Percentiles rank a stretch among this genome's conserved stretches.
Evolutionary conservation across 2,329 filamentous ascomycete species (phyloP).

Genomic region (Coniella lustricola): DNA sequence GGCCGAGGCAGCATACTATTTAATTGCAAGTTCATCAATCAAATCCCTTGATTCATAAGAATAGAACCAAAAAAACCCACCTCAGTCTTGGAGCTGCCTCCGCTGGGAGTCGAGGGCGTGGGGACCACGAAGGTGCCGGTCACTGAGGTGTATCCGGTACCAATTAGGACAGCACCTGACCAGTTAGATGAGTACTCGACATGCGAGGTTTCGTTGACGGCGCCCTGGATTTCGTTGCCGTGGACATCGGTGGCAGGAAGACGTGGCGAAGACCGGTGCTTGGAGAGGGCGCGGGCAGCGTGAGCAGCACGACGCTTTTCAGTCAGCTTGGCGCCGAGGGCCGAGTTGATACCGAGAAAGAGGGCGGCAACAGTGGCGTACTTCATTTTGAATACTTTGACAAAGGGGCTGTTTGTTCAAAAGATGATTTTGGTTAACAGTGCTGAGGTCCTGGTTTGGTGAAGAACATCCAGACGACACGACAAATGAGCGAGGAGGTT

Average conservation of each 20-base stretch:
- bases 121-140: constrained; percentile 48
- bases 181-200: constrained; percentile 36
- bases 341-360: constrained; percentile 8
- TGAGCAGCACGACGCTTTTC: constrained; percentile 12
- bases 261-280: constrained; percentile 1
- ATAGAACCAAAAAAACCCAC: neutral
- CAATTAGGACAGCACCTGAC: constrained; percentile 49
- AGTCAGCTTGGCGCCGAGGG: constrained; percentile 10
- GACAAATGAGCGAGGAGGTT: too few species aligned
- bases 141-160: constrained; percentile 43
- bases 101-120: constrained; percentile 31
- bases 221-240: neutral
- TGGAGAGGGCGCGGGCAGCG: constrained; percentile 4
- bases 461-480: too few species aligned
- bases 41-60: neutral
- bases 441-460: too few species aligned
- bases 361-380: constrained; percentile 1
- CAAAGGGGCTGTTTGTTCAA: neutral
- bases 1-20: constrained; percentile 39
- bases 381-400: constrained; percentile 10
- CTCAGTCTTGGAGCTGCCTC: constrained; percentile 24
- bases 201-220: constrained; percentile 10
- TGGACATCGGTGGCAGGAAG: constrained; percentile 10
- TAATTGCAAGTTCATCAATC: neutral
- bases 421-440: neutral